Evolutionary conservation across 1,284 basidiomycete genomes (phyloP).

Genomic region (Tremellales sp.): DNA sequence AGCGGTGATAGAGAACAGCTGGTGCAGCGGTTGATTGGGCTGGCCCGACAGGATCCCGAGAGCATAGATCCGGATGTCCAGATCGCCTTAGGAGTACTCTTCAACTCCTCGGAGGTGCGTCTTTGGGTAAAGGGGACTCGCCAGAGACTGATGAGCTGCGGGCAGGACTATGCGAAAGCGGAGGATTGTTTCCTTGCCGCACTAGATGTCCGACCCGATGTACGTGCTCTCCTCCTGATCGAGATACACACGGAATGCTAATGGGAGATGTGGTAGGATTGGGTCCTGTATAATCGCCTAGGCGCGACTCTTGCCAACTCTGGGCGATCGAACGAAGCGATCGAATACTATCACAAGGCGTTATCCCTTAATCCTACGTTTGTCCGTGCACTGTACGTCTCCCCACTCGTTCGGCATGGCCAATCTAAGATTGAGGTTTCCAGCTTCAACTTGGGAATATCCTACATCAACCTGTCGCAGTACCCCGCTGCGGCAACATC

Average conservation of each 20-base stretch:
- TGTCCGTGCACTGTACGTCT: conserved; percentile 73
- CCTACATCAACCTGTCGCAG: conserved; percentile 79
- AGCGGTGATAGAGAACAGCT: conserved; percentile 26
- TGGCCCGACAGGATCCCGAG: conserved; percentile 46
- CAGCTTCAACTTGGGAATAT: conserved; percentile 87
- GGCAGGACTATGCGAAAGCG: conserved; percentile 80
- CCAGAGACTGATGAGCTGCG: conserved; percentile 10
- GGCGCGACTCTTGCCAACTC: conserved; percentile 95
- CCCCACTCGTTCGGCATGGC: conserved; percentile 6
- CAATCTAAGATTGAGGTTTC: conserved; percentile 3
- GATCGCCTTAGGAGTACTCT: conserved; percentile 86
- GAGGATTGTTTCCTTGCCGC: conserved; percentile 93
- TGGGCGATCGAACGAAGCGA: conserved; percentile 75
- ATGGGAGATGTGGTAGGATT: conserved; percentile 62
- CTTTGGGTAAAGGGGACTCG: background rate
- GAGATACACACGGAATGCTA: background rate
- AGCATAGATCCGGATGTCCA: conserved; percentile 90
- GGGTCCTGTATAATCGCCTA: conserved; percentile 91
- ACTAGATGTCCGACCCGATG: conserved; percentile 78
- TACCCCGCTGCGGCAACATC: conserved; percentile 80
- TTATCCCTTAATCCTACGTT: conserved; percentile 88
- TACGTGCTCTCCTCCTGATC: conserved; percentile 46
- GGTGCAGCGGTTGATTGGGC: conserved; percentile 47
- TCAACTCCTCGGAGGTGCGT: conserved; percentile 82
- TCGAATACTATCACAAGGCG: conserved; percentile 85